phyloP scores from a whole-genome alignment of 345 rosid genomes.

The Arabidopsis suecica region DNA sequence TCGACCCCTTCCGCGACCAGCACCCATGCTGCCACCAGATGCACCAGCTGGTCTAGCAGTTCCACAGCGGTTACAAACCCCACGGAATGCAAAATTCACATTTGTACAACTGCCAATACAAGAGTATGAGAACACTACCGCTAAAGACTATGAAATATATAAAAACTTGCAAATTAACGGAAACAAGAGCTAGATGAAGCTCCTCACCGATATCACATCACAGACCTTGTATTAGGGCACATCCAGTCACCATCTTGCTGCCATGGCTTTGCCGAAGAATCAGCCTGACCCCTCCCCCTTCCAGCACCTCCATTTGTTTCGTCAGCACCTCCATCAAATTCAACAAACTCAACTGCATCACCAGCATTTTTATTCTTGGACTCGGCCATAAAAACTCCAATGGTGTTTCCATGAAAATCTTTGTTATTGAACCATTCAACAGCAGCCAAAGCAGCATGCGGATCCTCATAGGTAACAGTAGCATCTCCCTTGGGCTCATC shows the following conservation, averaged over 20 bases:
- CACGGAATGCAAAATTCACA: slow-evolving; percentile 97
- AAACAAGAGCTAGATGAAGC: slow-evolving; percentile 79
- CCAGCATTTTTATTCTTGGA: slow-evolving; percentile 65
- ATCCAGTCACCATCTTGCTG: slow-evolving; percentile 98
- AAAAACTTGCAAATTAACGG: slow-evolving; percentile 12
- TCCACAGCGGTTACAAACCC: slow-evolving; percentile 96
- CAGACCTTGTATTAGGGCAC: slow-evolving; percentile 99
- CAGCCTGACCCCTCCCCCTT: slow-evolving; percentile 79
- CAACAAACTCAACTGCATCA: slow-evolving; percentile 54
- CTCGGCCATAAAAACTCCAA: slow-evolving; percentile 85
- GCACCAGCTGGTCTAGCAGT: slow-evolving; percentile 93
- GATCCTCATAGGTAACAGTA: slow-evolving; percentile 95
- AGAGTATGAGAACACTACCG: slow-evolving; percentile 39
- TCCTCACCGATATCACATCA: slow-evolving; percentile 99
- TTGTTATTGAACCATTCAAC: slow-evolving; percentile 98
- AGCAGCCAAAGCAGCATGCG: slow-evolving; percentile 96
- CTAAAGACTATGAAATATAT: slow-evolving; percentile 14
- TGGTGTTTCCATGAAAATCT: slow-evolving; percentile 85
- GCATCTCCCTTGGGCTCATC: slow-evolving; percentile 98
- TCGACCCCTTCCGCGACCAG: slow-evolving; percentile 86
- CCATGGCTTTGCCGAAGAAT: slow-evolving; percentile 84
- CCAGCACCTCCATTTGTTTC: slow-evolving; percentile 64
- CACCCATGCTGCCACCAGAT: slow-evolving; percentile 72
- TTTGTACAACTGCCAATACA: slow-evolving; percentile 85
- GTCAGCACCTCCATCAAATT: slow-evolving; percentile 52